A percentile compares a stretch with the other conserved stretches of the same genome.
phyloP scores from a whole-genome alignment of 306 rosid genomes.

The Amphicarpaea edgeworthii region DNA sequence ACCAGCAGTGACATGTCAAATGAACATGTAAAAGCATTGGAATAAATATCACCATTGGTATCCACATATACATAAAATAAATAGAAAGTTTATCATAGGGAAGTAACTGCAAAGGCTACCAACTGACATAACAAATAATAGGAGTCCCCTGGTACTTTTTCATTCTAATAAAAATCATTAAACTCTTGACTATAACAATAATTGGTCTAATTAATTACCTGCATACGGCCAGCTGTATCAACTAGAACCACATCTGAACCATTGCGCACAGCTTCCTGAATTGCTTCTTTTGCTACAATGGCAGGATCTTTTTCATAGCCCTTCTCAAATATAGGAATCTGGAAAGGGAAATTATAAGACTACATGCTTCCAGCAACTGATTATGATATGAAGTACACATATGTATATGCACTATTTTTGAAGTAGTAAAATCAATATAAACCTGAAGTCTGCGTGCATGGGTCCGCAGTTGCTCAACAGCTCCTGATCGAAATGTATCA shows the following conservation, averaged over 20 bases:
- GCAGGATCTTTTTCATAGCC: slow-evolving; percentile 99
- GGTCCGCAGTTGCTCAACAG: slow-evolving; percentile 98
- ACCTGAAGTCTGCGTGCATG: slow-evolving; percentile 99
- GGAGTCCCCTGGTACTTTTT: background rate
- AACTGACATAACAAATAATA: slow-evolving; percentile 5
- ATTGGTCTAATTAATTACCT: slow-evolving; percentile 62
- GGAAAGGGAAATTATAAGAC: slow-evolving; percentile 36
- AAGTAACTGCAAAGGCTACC: slow-evolving; percentile 26
- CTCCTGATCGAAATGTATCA: slow-evolving; percentile 98
- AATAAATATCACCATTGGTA: slow-evolving; percentile 1
- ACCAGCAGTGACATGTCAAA: slow-evolving; percentile 32
- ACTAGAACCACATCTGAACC: slow-evolving; percentile 99
- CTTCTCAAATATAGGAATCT: slow-evolving; percentile 98
- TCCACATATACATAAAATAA: slow-evolving; percentile 16
- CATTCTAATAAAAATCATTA: slow-evolving; percentile 5
- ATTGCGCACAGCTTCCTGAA: slow-evolving; percentile 87
- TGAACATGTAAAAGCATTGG: slow-evolving; percentile 2
- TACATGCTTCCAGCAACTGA: slow-evolving; percentile 13
- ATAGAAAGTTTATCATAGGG: background rate
- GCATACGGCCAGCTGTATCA: slow-evolving; percentile 99
- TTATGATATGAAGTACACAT: background rate
- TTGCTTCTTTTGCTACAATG: slow-evolving; percentile 96
- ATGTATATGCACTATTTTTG: slow-evolving; percentile 1
- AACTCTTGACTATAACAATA: slow-evolving; percentile 14
- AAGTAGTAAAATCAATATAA: slow-evolving; percentile 40